Percentiles rank a stretch among this genome's conserved stretches.
phyloP scores from a whole-genome alignment of 441 rosid species.

The Bocquillonia castaneifolia region DNA sequence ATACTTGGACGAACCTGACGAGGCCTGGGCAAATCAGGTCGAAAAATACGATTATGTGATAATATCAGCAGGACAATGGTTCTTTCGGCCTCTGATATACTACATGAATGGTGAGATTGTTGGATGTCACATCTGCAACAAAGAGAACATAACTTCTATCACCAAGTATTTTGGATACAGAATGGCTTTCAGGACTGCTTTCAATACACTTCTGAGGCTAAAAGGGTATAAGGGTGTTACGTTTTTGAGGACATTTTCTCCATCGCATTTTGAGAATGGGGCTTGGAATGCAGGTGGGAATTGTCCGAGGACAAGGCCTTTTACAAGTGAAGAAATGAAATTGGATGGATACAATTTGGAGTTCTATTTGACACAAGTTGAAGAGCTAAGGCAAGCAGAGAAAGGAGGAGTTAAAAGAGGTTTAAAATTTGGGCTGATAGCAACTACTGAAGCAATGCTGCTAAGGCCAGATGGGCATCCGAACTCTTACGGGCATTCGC shows the following conservation, averaged over 20 bases:
- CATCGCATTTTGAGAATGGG: constrained; percentile 66
- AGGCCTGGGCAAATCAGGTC: constrained; percentile 48
- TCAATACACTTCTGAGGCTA: constrained; percentile 36
- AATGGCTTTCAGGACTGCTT: constrained; percentile 57
- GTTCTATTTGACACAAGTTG: constrained; percentile 49
- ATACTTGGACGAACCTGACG: constrained; percentile 61
- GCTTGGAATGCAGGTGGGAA: constrained; percentile 63
- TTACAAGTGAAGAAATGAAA: constrained; percentile 36
- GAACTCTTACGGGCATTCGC: constrained; percentile 41
- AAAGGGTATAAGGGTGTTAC: constrained; percentile 42
- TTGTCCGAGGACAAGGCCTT: constrained; percentile 57
- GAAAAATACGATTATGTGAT: constrained; percentile 52
- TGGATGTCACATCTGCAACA: constrained; percentile 53
- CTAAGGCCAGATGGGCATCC: constrained; percentile 88
- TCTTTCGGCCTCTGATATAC: constrained; percentile 54
- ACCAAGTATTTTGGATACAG: constrained; percentile 50
- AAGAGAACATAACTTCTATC: constrained; percentile 38
- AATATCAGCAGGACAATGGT: constrained; percentile 78
- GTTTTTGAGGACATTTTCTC: constrained; percentile 64
- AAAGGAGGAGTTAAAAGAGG: constrained; percentile 37
- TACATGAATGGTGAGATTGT: constrained; percentile 38
- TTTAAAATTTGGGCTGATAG: constrained; percentile 42
- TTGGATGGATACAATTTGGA: constrained; percentile 44
- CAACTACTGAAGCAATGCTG: constrained; percentile 63
- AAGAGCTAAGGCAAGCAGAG: constrained; percentile 53